Evolutionary conservation across 2,329 filamentous ascomycete species (phyloP), one percentile per base, ranked within the genome.

Genomic region (Basipetospora sp.): DNA sequence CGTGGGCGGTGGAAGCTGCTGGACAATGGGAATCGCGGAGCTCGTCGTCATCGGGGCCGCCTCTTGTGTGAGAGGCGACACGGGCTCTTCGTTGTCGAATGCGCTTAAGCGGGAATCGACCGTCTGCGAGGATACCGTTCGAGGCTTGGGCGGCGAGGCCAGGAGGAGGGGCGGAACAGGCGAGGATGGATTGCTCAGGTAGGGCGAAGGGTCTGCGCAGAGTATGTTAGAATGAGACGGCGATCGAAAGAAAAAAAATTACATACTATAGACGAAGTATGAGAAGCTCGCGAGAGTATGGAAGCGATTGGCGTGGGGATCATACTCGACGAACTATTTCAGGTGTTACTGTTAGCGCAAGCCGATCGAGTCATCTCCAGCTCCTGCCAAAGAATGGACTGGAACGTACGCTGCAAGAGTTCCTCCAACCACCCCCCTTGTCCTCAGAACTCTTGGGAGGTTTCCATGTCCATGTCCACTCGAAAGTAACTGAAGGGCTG

Each of bases 391-490:
- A n/a, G n/a, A n/a, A n/a, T n/a, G n/a, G n/a, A n/a, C n/a, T n/a
- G 22, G 22, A 25, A 60, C 71, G 44, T 65, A 85, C 80, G 55
- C 85, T 94, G 67, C 90, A 96, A 49, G 80, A 82, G 53, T 92
- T 96, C 52, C 85, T 82, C 88, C 90, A 98, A 31, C 90, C 90
- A 41, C 86, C 85, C 20, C 82, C 83, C 50, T 74, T 75, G 53
- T 94, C 87, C 53, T 94, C 87, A 13, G 64, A 61, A 11, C 63
- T 52, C 64, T 85, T 93, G 27, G 90, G 90, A 8, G 90, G 84
- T 53, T 81, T 85, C 86, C 88, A 98, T 64, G 80, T 90, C 90
- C 90, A 98, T 6, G 80, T 78, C 86, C 88, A 98, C 45, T 88
- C 80, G 53, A 94, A 94, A 25, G 85, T 77, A 20, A 93, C 79